Percentiles rank a stretch among this genome's conserved stretches.
phyloP scores from a whole-genome alignment of 331 rosid species.

The Stylosanthes scabra region DNA sequence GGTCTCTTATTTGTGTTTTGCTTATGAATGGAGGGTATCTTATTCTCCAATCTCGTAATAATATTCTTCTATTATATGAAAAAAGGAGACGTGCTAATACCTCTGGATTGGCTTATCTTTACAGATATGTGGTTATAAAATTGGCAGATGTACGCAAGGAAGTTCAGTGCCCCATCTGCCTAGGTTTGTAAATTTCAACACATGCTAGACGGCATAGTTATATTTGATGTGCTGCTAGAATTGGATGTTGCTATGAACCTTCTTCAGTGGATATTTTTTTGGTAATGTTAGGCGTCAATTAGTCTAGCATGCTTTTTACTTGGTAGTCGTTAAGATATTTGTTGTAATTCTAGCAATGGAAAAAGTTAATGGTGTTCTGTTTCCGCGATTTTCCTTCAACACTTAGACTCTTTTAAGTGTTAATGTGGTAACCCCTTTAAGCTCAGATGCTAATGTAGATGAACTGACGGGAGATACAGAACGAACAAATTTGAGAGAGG shows the following conservation, averaged over 20 bases:
- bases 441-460: not conserved
- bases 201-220: constrained; percentile 7
- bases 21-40: no score
- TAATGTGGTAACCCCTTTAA: constrained; percentile 12
- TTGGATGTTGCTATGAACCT: not conserved
- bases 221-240: constrained; percentile 2
- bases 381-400: constrained; percentile 3
- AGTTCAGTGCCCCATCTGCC: constrained; percentile 94
- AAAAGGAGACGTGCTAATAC: constrained; percentile 24
- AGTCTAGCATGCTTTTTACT: not conserved
- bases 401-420: not conserved
- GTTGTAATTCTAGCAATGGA: constrained; percentile 10
- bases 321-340: not conserved
- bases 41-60: no score
- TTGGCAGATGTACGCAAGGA: constrained; percentile 80
- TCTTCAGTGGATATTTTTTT: not conserved
- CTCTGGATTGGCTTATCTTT: constrained; percentile 43
- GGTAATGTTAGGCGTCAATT: constrained; percentile 5
- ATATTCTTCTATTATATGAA: no score
- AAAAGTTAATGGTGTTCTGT: constrained; percentile 11
- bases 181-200: constrained; percentile 59
- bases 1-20: no score
- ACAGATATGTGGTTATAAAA: constrained; percentile 66
- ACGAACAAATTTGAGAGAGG: not conserved
- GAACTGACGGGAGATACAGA: not conserved